A percentile compares a stretch with the other conserved stretches of the same genome.
These are phyloP conservation scores for Dactylorhiza incarnata DNA, from an alignment of 106 monocot genomes.

Conservation along the genomic window DNA sequence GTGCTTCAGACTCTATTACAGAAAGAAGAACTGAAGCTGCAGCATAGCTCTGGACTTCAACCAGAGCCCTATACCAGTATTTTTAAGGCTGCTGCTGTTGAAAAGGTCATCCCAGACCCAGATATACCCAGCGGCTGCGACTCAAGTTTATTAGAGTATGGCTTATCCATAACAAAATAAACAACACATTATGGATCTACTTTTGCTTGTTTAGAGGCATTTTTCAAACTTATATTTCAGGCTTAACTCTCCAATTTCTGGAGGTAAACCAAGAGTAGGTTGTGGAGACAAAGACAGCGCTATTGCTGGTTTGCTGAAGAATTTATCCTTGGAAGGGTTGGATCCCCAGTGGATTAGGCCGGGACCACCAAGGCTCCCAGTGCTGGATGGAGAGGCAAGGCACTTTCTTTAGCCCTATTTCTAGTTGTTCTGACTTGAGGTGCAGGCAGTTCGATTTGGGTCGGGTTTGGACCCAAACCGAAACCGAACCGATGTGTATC, in stretches of 20 bases:
- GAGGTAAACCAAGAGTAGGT: conserved; percentile 49
- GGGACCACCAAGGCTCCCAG: conserved; percentile 65
- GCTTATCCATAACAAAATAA: background rate
- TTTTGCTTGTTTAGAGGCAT: background rate
- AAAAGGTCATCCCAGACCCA: conserved; percentile 61
- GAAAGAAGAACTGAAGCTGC: conserved; percentile 50
- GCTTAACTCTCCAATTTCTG: conserved; percentile 19
- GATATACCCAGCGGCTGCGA: conserved; percentile 36
- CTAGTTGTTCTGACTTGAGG: background rate
- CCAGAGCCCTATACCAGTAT: conserved; percentile 18
- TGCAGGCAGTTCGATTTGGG: no score
- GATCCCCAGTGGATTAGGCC: conserved; percentile 89
- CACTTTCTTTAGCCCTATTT: background rate
- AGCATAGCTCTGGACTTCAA: conserved; percentile 16
- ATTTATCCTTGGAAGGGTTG: conserved; percentile 48
- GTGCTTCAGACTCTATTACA: conserved; percentile 37
- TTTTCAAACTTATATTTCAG: conserved; percentile 31
- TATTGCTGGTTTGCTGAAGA: conserved; percentile 51
- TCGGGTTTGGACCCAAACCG: no score
- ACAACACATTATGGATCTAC: background rate
- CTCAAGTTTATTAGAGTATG: conserved; percentile 50
- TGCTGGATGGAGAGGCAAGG: conserved; percentile 83
- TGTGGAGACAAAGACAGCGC: conserved; percentile 56
- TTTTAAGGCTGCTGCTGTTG: conserved; percentile 44
- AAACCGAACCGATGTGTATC: no score